A percentile compares a stretch with the other conserved stretches of the same genome.
These are phyloP conservation scores for Mucor circinelloides DNA, from an alignment of 371 early-diverging fungal species.

Conservation along the genomic window DNA sequence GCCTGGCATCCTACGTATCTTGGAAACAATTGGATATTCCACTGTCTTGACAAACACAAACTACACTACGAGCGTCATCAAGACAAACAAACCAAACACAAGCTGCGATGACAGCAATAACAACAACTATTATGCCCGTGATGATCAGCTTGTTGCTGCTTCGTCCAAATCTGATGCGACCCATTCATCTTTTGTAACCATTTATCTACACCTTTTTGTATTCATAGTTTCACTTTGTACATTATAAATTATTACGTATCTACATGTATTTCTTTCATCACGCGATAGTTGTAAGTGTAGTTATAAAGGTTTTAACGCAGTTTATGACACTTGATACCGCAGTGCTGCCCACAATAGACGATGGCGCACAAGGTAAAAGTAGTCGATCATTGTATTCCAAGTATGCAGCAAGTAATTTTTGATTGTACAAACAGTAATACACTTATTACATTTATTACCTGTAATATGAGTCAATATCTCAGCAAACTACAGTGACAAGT, in stretches of 20 bases:
- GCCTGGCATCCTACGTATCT: slow-evolving; percentile 37
- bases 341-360: no score
- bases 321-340: no score
- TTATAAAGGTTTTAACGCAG: no score
- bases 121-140: background rate
- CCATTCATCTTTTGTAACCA: background rate
- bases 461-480: no score
- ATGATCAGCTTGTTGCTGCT: background rate
- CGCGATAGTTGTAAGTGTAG: no score
- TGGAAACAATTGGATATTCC: slow-evolving; percentile 41
- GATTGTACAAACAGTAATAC: no score
- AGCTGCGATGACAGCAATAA: slow-evolving; percentile 16
- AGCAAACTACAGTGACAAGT: no score
- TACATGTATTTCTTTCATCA: background rate
- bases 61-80: slow-evolving; percentile 15
- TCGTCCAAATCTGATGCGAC: background rate
- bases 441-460: no score
- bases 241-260: background rate
- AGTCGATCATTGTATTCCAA: no score
- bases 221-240: background rate
- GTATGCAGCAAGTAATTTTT: no score
- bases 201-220: background rate
- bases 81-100: slow-evolving; percentile 12
- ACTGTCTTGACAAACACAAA: slow-evolving; percentile 36
- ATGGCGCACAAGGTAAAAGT: no score